Evolutionary conservation across 2,329 filamentous ascomycete genomes (phyloP), one percentile per base, ranked within the genome.

Genomic region (Penicillium verrucosum): DNA sequence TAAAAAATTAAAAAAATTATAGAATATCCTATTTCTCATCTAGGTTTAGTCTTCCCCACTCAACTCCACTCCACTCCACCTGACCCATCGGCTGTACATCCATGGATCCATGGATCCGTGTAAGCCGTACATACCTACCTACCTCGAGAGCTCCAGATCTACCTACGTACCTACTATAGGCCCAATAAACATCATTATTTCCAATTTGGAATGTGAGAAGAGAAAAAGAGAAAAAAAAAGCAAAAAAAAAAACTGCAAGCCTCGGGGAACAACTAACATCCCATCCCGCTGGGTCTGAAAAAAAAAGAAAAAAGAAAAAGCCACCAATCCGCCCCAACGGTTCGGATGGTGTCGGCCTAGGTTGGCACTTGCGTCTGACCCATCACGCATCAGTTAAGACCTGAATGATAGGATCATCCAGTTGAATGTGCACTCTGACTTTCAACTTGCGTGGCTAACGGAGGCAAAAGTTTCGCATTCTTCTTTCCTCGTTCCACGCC

Each of bases 361-460:
- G 27, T 23, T 55, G 46, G 42, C 46, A 51, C 34, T 37, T 54
- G 44, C 45, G 32, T 70, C 63, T 68, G 68, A 72, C 60, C 60
- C 65, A 68, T 72, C 68, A 71, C 65, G 66, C 65, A 66, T 69
- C 69, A 67, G 61, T 62, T 57, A 40, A 59, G 51, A 55, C 60
- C 51, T 42, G 30, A 62, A 62, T 57, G 38, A 16, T 38, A 14
- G 52, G 50, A 57, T 46, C 51, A 23, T 29, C 10, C 42, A 52
- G 41, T 56, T 55, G 54, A 45, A 52, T 51, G 43, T 46, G 27
- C n/a, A 32, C n/a, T 45, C 50, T 25, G 9, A 25, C 18, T 16
- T 25, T 47, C 27, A 8, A 52, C 32, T 38, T 44, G 44, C 34
- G 53, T 59, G 48, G 54, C 34, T 37, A 46, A 11, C 18, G 43